Evolutionary conservation across 345 rosid species (phyloP), one percentile per base, ranked within the genome.

Genomic region (Salix suchowensis): DNA sequence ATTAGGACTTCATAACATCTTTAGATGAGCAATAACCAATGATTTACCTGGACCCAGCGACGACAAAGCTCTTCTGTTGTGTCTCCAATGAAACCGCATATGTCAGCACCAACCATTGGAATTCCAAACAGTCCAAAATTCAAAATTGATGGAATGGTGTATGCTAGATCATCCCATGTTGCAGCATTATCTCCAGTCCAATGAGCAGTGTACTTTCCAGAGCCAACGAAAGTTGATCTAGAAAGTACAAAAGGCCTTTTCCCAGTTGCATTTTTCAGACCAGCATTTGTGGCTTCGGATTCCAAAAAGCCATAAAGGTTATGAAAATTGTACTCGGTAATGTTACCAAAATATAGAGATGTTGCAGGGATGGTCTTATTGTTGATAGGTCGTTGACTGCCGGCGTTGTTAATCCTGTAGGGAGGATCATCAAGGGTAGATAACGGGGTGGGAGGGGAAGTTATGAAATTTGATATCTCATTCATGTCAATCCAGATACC

Each of bases 401-500:
- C 91, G 0, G 73, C 18, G 67, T 88, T 88, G 86, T 92, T 92
- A 32, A 92, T 92, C 73, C 78, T 80, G 93, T 91, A 92, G 30
- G 93, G 90, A 58, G 95, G 97, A 61, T 82, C 76, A 78, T 92
- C 97, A 0, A 88, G 82, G 32, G 85, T 76, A 6, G 93, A 89
- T 60, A 55, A 73, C 54, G 85, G 88, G 14, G 64, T 70, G 5
- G 82, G 68, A 28, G 86, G 73, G 55, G 97, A 75, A 23, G 90
- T 83, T 3, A 81, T 82, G 84, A 91, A 92, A 77, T 88, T 92
- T 23, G 97, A 81, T 15, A 88, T 0, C 85, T 92, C 97, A 19
- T 92, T 92, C 97, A 92, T 92, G 83, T 92, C 97, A 62, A 92
- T 50, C 97, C 97, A 92, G 44, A 91, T 32, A 67, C 97, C 97